A percentile compares a stretch with the other conserved stretches of the same genome.
phyloP scores from a whole-genome alignment of 1,284 basidiomycete species.

The Tilletia horrida region DNA sequence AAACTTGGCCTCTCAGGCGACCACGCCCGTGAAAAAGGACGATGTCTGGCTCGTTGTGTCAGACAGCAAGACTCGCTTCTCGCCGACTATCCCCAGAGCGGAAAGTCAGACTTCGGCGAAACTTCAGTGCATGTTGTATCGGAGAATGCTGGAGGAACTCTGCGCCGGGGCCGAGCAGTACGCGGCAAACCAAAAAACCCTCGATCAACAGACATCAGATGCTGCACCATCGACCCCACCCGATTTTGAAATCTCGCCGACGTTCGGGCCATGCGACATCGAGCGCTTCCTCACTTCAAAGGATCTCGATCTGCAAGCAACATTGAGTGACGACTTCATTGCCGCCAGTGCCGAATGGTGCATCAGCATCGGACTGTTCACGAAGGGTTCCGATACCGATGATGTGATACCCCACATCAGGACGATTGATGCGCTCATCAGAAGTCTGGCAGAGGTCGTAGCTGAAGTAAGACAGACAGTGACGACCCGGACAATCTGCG shows the following conservation, averaged over 20 bases:
- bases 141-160: conserved; percentile 36
- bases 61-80: conserved; percentile 48
- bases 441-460: conserved; percentile 6
- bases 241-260: too few relatives aligned
- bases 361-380: conserved; percentile 11
- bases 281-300: not conserved
- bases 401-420: not conserved
- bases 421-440: conserved; percentile 5
- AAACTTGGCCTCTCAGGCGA: not conserved
- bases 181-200: not conserved
- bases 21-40: not conserved
- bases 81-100: conserved; percentile 28
- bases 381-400: not conserved
- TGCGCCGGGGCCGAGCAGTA: conserved; percentile 25
- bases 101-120: conserved; percentile 37
- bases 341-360: conserved; percentile 11
- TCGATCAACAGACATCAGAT: too few relatives aligned
- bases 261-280: not conserved
- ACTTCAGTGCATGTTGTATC: conserved; percentile 51
- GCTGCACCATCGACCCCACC: too few relatives aligned
- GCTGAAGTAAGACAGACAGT: conserved; percentile 3
- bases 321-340: conserved; percentile 15
- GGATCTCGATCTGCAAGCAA: not conserved
- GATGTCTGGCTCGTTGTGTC: conserved; percentile 29
- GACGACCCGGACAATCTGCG: not conserved